Evolutionary conservation across 495 filamentous ascomycete species (phyloP).

Genomic region (Staphylotrichum longicolle): DNA sequence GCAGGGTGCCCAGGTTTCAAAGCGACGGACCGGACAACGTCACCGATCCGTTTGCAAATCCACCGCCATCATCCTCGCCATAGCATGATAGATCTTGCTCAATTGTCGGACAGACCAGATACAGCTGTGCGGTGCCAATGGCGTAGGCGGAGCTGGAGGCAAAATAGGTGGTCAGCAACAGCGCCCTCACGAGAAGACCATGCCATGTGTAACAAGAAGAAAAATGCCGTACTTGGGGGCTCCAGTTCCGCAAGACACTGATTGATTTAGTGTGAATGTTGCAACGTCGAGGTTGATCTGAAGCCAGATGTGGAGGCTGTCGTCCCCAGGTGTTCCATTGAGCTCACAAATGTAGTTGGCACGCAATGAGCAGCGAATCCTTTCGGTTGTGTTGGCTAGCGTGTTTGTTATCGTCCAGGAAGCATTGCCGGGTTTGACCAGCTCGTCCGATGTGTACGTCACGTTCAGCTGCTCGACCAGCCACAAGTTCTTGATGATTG

Average conservation of each 20-base stretch:
- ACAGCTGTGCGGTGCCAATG: background rate
- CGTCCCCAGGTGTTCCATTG: slow-evolving; percentile 9
- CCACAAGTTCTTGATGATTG: slow-evolving; percentile 4
- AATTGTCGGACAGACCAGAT: background rate
- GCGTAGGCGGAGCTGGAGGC: background rate
- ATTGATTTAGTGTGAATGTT: slow-evolving; percentile 10
- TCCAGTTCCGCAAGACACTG: slow-evolving; percentile 5
- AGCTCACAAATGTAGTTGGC: slow-evolving; percentile 23
- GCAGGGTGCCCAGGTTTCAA: no score
- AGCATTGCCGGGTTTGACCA: slow-evolving; percentile 10
- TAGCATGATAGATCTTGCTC: background rate
- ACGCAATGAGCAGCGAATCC: slow-evolving; percentile 5
- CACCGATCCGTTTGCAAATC: background rate
- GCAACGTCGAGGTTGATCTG: slow-evolving; percentile 19
- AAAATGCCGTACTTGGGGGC: no score
- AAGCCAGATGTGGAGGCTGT: slow-evolving; percentile 14
- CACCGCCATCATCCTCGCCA: background rate
- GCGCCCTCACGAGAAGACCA: no score
- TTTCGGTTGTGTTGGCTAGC: slow-evolving; percentile 3
- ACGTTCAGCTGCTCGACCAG: slow-evolving; percentile 9
- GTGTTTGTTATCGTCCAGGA: slow-evolving; percentile 15
- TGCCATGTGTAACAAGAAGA: no score
- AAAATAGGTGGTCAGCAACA: background rate
- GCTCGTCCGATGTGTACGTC: slow-evolving; percentile 8
- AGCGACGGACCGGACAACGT: background rate